Evolutionary conservation across 805 yeast species (phyloP), one percentile per base, ranked within the genome.

Genomic region (Jamesozyma piceae): DNA sequence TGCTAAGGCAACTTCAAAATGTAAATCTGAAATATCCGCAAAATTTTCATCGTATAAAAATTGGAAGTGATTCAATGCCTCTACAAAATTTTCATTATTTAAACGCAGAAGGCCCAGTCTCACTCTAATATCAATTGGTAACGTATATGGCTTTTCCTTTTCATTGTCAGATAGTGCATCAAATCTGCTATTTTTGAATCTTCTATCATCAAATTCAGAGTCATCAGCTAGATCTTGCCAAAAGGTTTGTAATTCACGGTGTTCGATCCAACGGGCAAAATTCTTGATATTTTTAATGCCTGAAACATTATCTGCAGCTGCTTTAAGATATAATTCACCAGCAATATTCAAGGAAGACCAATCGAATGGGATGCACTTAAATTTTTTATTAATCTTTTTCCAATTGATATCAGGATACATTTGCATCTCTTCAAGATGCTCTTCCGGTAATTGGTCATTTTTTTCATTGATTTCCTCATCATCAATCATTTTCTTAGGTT

Each of bases 311-410:
- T 75, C 78, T 43, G 78, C 81, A 2, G 53, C 44, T 9, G 48
- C 42, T 41, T 77, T 75, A n/a, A 78, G 71, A 53, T 83, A 82
- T 31, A 90, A 66, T 53, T 92, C 97, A 8, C 84, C 73, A 35
- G 90, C 66, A 45, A 87, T 85, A 53, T 92, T 90, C 38, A 90
- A 68, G 46, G 85, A 89, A 0, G 95, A 82, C 95, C 95, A 92
- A 38, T 78, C 87, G 59, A 90, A 92, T 19, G 62, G 60, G 1
- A 86, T 68, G 43, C 73, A 70, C 33, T 53, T 54, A 35, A 55
- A 55, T 33, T 58, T 56, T 24, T 45, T 48, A 34, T 52, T 53
- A 32, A 55, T 54, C 38, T 53, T 57, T 49, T 51, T 55, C 58
- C 62, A 55, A 38, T 56, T 52, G 5, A 58, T 44, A 31, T 52